A percentile compares a stretch with the other conserved stretches of the same genome.
Evolutionary conservation across 768 basidiomycete species (phyloP).

Genomic region (Naganishia friedmannii): DNA sequence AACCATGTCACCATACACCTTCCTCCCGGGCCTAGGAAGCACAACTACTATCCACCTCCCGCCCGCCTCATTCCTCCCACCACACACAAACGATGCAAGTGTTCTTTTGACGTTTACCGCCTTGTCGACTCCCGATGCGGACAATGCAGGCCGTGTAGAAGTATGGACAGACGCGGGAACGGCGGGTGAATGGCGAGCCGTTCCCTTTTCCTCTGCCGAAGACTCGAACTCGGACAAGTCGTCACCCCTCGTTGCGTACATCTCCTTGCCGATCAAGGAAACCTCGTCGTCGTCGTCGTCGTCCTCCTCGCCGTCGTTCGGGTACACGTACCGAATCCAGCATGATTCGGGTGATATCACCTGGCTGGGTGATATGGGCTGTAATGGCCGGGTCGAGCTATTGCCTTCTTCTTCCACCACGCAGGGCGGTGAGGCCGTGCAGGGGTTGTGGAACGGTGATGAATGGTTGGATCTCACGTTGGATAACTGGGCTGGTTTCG

Average conservation of each 20-base stretch:
- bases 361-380: constrained; percentile 29
- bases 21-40: constrained; percentile 1
- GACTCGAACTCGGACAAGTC: too few relatives aligned
- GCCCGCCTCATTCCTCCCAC: background rate
- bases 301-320: too few relatives aligned
- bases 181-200: background rate
- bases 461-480: background rate
- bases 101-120: constrained; percentile 5
- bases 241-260: background rate
- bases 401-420: background rate
- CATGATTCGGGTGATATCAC: constrained; percentile 8
- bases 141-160: background rate
- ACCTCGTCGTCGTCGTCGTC: too few relatives aligned
- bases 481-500: constrained; percentile 13
- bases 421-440: background rate
- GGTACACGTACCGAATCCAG: constrained; percentile 28
- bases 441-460: background rate
- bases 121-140: too few relatives aligned
- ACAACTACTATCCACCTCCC: background rate
- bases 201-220: background rate
- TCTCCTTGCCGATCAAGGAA: background rate
- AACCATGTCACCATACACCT: constrained; percentile 4
- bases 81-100: background rate
- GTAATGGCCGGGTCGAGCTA: constrained; percentile 23
- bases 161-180: constrained; percentile 12